Conservation (phyloP, 176 grass and related monocot species). For the Bromus sterilis region DNA sequence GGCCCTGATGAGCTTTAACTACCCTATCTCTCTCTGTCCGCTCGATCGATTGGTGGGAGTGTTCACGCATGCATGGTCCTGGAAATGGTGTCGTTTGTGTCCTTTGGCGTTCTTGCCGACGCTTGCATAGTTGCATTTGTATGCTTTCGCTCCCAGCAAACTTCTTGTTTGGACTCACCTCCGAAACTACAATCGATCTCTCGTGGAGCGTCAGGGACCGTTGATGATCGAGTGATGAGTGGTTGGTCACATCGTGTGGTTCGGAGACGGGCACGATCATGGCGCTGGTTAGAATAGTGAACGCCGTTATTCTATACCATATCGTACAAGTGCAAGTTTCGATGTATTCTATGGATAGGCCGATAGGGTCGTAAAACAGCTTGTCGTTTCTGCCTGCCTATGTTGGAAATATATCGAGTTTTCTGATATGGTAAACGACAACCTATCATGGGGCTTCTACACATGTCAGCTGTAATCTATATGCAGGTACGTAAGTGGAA, state of each 20-base stretch:
- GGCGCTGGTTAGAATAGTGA: neutral
- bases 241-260: neutral
- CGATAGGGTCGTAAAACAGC: neutral
- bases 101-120: neutral
- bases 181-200: neutral
- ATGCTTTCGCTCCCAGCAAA: neutral
- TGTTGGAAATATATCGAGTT: neutral
- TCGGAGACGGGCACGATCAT: neutral
- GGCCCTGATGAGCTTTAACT: neutral
- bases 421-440: neutral
- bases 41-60: neutral
- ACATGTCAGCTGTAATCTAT: neutral
- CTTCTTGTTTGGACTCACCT: neutral
- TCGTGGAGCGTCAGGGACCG: neutral
- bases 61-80: neutral
- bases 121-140: neutral
- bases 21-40: neutral
- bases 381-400: neutral
- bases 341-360: neutral
- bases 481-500: constrained; percentile 12
- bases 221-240: neutral
- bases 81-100: neutral
- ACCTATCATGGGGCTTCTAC: neutral
- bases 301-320: neutral
- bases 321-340: neutral